Evolutionary conservation across 208 protist species (phyloP), one percentile per base, ranked within the genome.

Genomic region (Balamuthia mandrillaris): DNA sequence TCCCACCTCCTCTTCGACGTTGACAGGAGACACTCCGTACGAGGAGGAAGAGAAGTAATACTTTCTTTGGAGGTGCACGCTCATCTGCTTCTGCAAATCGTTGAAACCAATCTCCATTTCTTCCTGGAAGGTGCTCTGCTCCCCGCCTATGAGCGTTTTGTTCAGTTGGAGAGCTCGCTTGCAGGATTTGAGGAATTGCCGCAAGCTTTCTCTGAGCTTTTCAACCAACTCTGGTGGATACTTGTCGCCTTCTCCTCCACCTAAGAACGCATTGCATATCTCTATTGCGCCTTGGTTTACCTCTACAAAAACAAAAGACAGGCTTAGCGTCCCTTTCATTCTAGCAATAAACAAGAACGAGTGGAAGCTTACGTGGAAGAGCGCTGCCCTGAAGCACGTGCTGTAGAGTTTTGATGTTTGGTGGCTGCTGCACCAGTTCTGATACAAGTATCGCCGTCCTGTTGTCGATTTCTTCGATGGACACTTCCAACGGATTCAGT

Each of bases 401-500:
- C 41, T 83, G 75, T 3, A 83, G 35, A n/a, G 75, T 83, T 41
- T 83, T 83, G 37, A 83, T 66, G 75, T 83, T 83, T 10, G 75
- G 52, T 9, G 75, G 75, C 52, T 83, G 44, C 21, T 66, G 75
- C 10, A 68, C 54, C 51, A 83, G 37, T 21, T 83, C 75, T 1
- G 1, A 39, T 14, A 66, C 51, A 24, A 83, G 24, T 0, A 54
- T 41, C 35, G 45, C 14, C 39, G 52, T 44, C 24, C 75, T 24
- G 52, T 83, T 83, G 33, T 83, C 75, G 31, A 83, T 83, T 54
- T 83, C 75, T 29, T 83, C 75, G 7, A 83, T 83, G 3, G 75
- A 61, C 75, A 83, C 75, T 41, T 83, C 75, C 24, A 83, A 14
- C 51, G 75, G 75, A 47, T 83, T 83, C 3, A 83, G 52, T 27